These are phyloP conservation scores for Boechera retrofracta DNA, from an alignment of 345 rosid species.

Conservation along the genomic window DNA sequence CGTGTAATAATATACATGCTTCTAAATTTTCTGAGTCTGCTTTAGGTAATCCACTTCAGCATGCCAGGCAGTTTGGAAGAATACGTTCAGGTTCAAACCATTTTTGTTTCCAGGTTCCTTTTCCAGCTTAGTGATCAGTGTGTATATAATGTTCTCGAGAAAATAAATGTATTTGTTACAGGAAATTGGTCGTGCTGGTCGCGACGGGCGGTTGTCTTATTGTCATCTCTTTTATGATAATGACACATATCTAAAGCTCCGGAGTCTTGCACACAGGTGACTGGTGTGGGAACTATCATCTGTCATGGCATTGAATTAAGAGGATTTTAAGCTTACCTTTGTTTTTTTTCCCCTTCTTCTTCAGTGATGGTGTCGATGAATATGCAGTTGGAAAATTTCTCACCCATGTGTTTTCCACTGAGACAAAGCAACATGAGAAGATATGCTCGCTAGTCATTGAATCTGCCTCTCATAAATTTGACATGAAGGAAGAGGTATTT, in stretches of 20 bases:
- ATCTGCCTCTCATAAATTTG: constrained; percentile 77
- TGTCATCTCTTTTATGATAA: constrained; percentile 92
- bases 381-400: constrained; percentile 86
- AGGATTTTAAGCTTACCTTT: constrained; percentile 24
- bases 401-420: constrained; percentile 63
- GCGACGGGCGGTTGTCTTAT: constrained; percentile 82
- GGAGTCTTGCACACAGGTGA: constrained; percentile 91
- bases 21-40: constrained; percentile 38
- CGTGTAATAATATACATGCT: constrained; percentile 13
- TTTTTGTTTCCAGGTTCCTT: constrained; percentile 26
- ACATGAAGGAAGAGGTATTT: constrained; percentile 92
- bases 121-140: constrained; percentile 23
- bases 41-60: constrained; percentile 91
- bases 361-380: constrained; percentile 97
- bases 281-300: constrained; percentile 24
- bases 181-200: constrained; percentile 98
- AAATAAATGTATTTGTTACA: constrained; percentile 40
- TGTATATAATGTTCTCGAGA: constrained; percentile 30
- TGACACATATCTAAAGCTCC: constrained; percentile 76
- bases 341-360: constrained; percentile 21
- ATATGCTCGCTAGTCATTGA: constrained; percentile 71
- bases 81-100: constrained; percentile 83
- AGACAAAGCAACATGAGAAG: constrained; percentile 52
- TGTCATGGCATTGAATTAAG: constrained; percentile 13
- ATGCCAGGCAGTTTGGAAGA: constrained; percentile 98